These are phyloP conservation scores for Capsicum chinense DNA, from an alignment of 257 asterid species.

Conservation along the genomic window DNA sequence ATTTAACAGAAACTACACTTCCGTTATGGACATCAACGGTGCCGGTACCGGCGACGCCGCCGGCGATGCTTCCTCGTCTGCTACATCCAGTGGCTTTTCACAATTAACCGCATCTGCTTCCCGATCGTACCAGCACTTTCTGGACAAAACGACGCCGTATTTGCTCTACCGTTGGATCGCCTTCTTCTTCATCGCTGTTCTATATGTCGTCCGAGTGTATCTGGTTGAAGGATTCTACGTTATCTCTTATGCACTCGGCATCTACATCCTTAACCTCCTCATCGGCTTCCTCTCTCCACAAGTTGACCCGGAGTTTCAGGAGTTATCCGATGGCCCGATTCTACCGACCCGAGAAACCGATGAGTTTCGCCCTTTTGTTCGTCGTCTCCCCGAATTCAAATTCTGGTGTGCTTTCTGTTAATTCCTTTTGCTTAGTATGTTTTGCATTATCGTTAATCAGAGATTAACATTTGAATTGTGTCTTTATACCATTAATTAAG, in stretches of 20 bases:
- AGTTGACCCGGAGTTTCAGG: slow-evolving; percentile 51
- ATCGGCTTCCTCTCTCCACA: slow-evolving; percentile 64
- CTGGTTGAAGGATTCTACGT: slow-evolving; percentile 62
- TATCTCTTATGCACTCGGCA: slow-evolving; percentile 64
- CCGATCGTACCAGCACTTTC: slow-evolving; percentile 56
- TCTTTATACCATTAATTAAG: not conserved
- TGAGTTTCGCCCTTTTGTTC: slow-evolving; percentile 70
- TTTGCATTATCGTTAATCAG: not conserved
- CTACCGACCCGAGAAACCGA: slow-evolving; percentile 58
- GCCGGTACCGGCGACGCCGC: slow-evolving; percentile 27
- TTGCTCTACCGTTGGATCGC: slow-evolving; percentile 64
- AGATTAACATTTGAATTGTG: not conserved
- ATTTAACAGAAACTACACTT: not conserved
- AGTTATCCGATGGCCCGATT: slow-evolving; percentile 41
- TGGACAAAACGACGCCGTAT: slow-evolving; percentile 60
- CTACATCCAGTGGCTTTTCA: slow-evolving; percentile 32
- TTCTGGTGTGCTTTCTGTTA: slow-evolving; percentile 51
- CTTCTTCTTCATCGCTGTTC: slow-evolving; percentile 52
- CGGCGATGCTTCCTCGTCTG: slow-evolving; percentile 29
- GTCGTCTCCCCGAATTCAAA: slow-evolving; percentile 64
- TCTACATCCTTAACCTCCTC: slow-evolving; percentile 55
- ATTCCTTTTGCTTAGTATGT: not conserved
- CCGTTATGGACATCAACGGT: slow-evolving; percentile 39
- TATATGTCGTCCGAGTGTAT: slow-evolving; percentile 55
- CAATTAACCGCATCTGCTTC: slow-evolving; percentile 41